Base-by-base conservation (phyloP, 345 rosid genomes). In the Rubroshorea leprosula region DNA sequence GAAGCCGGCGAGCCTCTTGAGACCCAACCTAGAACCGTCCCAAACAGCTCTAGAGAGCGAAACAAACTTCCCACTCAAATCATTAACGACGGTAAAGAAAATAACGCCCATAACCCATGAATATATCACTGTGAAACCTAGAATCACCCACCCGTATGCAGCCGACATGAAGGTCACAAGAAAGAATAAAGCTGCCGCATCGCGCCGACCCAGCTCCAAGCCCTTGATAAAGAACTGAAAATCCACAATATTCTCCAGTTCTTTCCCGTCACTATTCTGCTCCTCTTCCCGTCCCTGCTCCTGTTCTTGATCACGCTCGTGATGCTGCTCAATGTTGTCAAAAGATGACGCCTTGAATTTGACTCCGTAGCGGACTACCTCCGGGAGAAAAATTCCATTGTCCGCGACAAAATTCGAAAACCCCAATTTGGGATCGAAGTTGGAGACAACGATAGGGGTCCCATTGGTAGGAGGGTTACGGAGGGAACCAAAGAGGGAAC, bases 101-200 rank as follows among this genome's bases (percentile, higher is more conserved):
- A 77, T 82, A 64, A 87, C 68, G 39, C 91, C 99, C 0, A 80
- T 26, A 51, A 85, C 86, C 86, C 85, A 73, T 2, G 99, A 85
- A 74, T 89, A 92, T 39, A 88, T 78, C 7, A 81, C 83, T 4
- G 96, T 86, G 53, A 86, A 92, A 58, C 91, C 95, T 39, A 92
- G 74, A 73, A 92, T 83, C 69, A 86, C 89, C 95, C 93, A 89
- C 6, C 96, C 96, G 72, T 92, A 92, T 25, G 96, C 93, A 4
- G 89, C 89, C 23, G 93, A 86, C 47, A 92, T 57, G 60, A 86
- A 84, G 68, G 83, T 89, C 48, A 86, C 81, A 10, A 92, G 72
- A 55, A 80, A 80, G 54, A 84, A 79, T 69, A 92, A 69, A 15
- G 90, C 74, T 8, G 86, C 85, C 0, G 87, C 85, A 49, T 89